Evolutionary conservation across 2,329 filamentous ascomycete genomes (phyloP).

Genomic region (Didymella exigua): DNA sequence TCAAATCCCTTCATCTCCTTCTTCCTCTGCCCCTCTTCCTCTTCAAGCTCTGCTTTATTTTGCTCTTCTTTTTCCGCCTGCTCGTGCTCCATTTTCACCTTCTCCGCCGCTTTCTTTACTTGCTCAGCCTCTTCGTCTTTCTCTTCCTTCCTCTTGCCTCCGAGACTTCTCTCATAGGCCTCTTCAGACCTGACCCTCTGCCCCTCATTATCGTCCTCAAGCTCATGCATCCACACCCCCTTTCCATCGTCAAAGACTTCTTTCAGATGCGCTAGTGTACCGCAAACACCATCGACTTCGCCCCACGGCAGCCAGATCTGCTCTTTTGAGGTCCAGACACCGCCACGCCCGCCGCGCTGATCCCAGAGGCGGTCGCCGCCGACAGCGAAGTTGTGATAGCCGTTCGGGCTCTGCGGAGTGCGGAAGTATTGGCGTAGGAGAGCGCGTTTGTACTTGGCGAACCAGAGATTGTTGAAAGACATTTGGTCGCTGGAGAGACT

Average conservation of each 20-base stretch:
- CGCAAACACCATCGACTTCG: slow-evolving; percentile 51
- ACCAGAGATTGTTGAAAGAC: slow-evolving; percentile 58
- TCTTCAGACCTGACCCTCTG: slow-evolving; percentile 22
- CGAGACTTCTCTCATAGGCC: slow-evolving; percentile 17
- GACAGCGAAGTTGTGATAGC: slow-evolving; percentile 52
- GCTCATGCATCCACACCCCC: slow-evolving; percentile 49
- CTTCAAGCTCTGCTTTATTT: slow-evolving; percentile 13
- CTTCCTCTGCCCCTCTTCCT: slow-evolving; percentile 1
- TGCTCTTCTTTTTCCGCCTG: slow-evolving; percentile 11
- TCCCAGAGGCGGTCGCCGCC: slow-evolving; percentile 58
- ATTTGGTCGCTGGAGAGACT: slow-evolving; percentile 25
- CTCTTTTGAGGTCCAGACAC: slow-evolving; percentile 59
- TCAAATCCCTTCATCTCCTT: background rate
- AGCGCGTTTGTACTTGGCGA: slow-evolving; percentile 54
- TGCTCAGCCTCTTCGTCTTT: slow-evolving; percentile 20
- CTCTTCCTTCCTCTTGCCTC: slow-evolving; percentile 19
- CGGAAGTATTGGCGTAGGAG: slow-evolving; percentile 58
- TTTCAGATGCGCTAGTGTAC: slow-evolving; percentile 46
- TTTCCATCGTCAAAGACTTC: slow-evolving; percentile 56
- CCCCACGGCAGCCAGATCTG: slow-evolving; percentile 56
- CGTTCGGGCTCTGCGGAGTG: slow-evolving; percentile 49
- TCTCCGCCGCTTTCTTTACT: slow-evolving; percentile 2
- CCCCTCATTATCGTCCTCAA: slow-evolving; percentile 25
- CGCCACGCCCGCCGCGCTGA: slow-evolving; percentile 58
- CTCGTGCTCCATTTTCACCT: slow-evolving; percentile 16